Base-by-base conservation (phyloP, 768 basidiomycete genomes). In the Antrodiella citrinella region DNA sequence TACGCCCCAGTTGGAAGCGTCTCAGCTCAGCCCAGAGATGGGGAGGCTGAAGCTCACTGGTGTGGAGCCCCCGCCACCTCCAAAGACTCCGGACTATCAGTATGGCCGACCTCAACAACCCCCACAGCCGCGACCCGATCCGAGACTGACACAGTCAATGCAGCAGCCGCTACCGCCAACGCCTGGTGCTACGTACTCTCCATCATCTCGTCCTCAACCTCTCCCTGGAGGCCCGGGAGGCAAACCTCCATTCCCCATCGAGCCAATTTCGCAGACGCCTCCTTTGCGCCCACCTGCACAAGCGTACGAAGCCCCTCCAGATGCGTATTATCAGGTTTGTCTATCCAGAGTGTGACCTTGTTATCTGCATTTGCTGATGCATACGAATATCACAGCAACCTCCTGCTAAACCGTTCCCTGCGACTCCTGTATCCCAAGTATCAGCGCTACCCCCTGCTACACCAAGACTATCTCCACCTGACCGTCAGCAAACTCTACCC, bases 181-280 rank as follows among this genome's bases (percentile, higher is more conserved):
- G 12, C 57, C 54, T 15, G 65, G 61, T 21, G 30, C 30, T 7
- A 58, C 64, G 40, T 57, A 60, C 18, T 56, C 59, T 30, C 53
- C 50, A 11, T 68, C 68, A 45, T 64, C 67, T 48, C 57, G 52
- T 23, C 58, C 59, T 45, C 67, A 71, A 41, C 73, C 68, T 3
- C 72, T 75, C n/a, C 63, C 71, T 39, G 71, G 69, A 12, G 72
- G 69, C 9, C 69, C 72, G 72, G 45, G 59, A 70, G 26, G 70
- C 73, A 25, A 51, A 25, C 72, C 75, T 24, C 68, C 66, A 30
- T 79, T 74, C 55, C 72, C 74, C 39, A 69, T 68, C 47, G 73
- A 76, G 49, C 62, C 67, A 18, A 58, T 54, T 39, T 50, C 58
- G 39, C 65, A 59, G 23, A 18, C 13, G 24, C 45, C 20, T 7